Conservation (phyloP, 345 rosid species). For the Trapa incisa region DNA sequence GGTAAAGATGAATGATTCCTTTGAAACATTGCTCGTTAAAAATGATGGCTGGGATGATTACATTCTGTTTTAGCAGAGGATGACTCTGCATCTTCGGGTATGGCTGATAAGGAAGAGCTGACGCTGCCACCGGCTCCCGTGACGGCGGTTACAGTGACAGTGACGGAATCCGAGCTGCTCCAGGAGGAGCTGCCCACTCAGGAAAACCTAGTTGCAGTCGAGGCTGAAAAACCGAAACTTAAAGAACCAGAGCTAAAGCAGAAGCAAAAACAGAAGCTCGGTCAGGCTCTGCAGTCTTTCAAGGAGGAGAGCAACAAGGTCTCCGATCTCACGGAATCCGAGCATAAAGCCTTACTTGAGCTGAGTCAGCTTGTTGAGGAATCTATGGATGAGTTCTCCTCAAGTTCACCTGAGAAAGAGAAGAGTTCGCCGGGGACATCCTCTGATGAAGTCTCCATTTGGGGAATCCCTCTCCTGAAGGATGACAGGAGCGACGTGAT, state of each 20-base stretch:
- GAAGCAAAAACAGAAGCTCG: conserved; percentile 14
- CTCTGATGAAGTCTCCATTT: conserved; percentile 28
- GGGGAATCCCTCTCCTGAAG: conserved; percentile 67
- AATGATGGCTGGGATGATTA: neutral
- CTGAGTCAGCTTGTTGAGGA: conserved; percentile 32
- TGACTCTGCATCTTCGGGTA: neutral
- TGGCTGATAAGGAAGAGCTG: conserved; percentile 1
- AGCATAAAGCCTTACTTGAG: conserved; percentile 33
- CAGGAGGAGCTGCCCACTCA: conserved; percentile 5
- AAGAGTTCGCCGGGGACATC: conserved; percentile 7
- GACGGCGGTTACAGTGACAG: conserved; percentile 3
- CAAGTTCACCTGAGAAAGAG: conserved; percentile 8
- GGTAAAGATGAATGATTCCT: neutral
- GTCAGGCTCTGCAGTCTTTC: conserved; percentile 37
- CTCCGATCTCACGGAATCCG: conserved; percentile 41
- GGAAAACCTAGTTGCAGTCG: conserved; percentile 5
- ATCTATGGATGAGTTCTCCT: conserved; percentile 24
- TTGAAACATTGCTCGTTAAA: neutral
- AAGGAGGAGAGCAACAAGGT: conserved; percentile 55
- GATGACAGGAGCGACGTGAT: conserved; percentile 70
- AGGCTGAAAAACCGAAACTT: conserved; percentile 10
- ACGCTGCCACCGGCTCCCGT: neutral
- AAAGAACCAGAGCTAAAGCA: conserved; percentile 8
- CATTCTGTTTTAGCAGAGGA: neutral
- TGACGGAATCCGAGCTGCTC: conserved; percentile 13